These are phyloP conservation scores for Globisporangium cystogenes DNA, from an alignment of 352 stramenopile species.

Conservation along the genomic window DNA sequence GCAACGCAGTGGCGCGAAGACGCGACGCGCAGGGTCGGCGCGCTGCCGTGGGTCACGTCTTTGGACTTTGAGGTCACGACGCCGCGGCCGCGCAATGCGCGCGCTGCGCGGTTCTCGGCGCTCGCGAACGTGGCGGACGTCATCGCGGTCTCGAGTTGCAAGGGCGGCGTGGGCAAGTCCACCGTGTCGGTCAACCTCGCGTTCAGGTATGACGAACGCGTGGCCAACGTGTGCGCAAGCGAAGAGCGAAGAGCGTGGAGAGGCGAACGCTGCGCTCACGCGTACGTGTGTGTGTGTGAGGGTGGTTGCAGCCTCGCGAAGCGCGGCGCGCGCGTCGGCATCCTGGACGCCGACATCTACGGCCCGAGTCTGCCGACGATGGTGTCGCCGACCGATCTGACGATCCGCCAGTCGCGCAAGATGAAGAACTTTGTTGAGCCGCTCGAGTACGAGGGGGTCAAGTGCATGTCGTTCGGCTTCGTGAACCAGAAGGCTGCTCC, in stretches of 20 bases:
- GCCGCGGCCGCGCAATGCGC: slow-evolving; percentile 55
- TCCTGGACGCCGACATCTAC: slow-evolving; percentile 99
- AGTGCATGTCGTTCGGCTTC: slow-evolving; percentile 93
- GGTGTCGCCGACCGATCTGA: slow-evolving; percentile 70
- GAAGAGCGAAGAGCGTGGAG: too few species aligned
- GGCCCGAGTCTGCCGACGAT: slow-evolving; percentile 98
- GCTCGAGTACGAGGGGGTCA: slow-evolving; percentile 84
- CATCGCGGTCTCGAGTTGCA: slow-evolving; percentile 91
- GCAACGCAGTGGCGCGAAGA: slow-evolving; percentile 70
- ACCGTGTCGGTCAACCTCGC: slow-evolving; percentile 99
- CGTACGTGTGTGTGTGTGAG: not conserved
- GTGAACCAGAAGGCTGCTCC: slow-evolving; percentile 84
- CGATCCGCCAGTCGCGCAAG: slow-evolving; percentile 59
- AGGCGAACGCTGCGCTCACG: not conserved
- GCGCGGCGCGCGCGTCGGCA: slow-evolving; percentile 91
- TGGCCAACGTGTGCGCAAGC: too few species aligned
- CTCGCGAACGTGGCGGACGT: slow-evolving; percentile 83
- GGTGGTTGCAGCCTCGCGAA: slow-evolving; percentile 61
- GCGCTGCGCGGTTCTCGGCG: slow-evolving; percentile 67
- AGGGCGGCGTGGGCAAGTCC: slow-evolving; percentile 98
- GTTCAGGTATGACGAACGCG: slow-evolving; percentile 64
- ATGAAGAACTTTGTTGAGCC: slow-evolving; percentile 77
- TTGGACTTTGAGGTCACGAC: slow-evolving; percentile 62
- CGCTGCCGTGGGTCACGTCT: slow-evolving; percentile 71
- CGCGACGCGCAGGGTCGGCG: slow-evolving; percentile 36